Percentiles rank a stretch among this genome's conserved stretches.
Evolutionary conservation across 306 rosid species (phyloP).

Genomic region (Rosa rugosa): DNA sequence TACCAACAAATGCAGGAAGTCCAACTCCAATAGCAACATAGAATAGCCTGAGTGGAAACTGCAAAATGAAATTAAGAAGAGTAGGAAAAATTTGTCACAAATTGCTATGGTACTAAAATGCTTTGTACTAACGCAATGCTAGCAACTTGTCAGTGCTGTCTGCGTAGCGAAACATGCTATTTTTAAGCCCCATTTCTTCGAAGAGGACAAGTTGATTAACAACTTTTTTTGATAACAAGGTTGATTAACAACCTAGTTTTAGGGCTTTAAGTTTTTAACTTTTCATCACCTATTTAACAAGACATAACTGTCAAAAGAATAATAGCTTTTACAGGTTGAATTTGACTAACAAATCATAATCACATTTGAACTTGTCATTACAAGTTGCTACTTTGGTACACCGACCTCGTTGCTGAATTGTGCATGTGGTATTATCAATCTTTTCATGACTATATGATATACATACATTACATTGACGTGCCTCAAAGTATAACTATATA

Average conservation of each 20-base stretch:
- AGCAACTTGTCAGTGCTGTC: constrained; percentile 68
- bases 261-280: not conserved
- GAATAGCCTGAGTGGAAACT: constrained; percentile 72
- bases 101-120: not conserved
- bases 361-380: too few relatives aligned
- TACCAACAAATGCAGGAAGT: constrained; percentile 77
- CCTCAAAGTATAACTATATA: too few relatives aligned
- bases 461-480: too few relatives aligned
- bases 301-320: not conserved
- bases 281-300: constrained; percentile 23
- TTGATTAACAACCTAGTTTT: not conserved
- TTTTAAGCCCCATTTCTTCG: constrained; percentile 53
- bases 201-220: not conserved
- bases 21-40: constrained; percentile 80
- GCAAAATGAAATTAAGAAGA: constrained; percentile 22
- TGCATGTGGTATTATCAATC: too few relatives aligned
- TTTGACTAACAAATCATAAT: too few relatives aligned
- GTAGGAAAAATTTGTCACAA: constrained; percentile 20
- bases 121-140: constrained; percentile 32
- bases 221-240: not conserved
- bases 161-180: constrained; percentile 67
- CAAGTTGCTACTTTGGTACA: too few relatives aligned
- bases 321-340: too few relatives aligned
- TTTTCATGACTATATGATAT: too few relatives aligned
- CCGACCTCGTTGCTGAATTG: too few relatives aligned